phyloP scores from a whole-genome alignment of 202 grass and related monocot species.

The Zizania palustris region DNA sequence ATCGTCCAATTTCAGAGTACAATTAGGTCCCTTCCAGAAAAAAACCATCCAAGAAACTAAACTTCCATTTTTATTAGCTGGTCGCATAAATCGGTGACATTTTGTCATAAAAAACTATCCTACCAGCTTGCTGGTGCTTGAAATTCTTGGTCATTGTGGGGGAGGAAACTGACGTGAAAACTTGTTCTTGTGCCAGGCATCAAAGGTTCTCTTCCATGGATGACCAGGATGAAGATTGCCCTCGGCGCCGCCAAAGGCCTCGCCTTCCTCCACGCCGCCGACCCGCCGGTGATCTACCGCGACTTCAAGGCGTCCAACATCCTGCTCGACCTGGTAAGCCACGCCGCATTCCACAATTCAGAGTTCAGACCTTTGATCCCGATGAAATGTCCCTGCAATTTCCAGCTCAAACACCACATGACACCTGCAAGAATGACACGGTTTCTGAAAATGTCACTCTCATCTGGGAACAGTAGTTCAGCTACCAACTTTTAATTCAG shows the following conservation, averaged over 20 bases:
- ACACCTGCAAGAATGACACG: neutral
- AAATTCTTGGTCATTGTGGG: conserved; percentile 7
- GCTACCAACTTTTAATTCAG: no score
- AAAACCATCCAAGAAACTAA: neutral
- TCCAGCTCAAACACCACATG: conserved; percentile 5
- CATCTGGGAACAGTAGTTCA: neutral
- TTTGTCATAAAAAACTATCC: neutral
- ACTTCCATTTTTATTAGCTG: neutral
- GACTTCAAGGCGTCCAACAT: conserved; percentile 98
- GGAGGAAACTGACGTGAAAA: conserved; percentile 40
- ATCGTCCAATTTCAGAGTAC: conserved; percentile 28
- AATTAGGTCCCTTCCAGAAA: conserved; percentile 30
- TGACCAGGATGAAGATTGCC: conserved; percentile 86
- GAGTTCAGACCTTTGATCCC: neutral
- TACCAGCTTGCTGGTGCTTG: neutral
- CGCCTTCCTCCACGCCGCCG: conserved; percentile 76
- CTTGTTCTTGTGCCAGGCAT: conserved; percentile 34
- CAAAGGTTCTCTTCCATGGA: conserved; percentile 70
- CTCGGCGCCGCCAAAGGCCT: conserved; percentile 85
- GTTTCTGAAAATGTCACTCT: conserved; percentile 28
- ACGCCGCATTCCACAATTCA: neutral
- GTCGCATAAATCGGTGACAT: neutral
- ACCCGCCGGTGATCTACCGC: conserved; percentile 80
- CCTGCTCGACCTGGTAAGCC: conserved; percentile 74
- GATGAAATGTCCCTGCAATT: neutral